Evolutionary conservation across 371 early-diverging fungal species (phyloP), one percentile per base, ranked within the genome.

Genomic region (Mucor velutinosus): DNA sequence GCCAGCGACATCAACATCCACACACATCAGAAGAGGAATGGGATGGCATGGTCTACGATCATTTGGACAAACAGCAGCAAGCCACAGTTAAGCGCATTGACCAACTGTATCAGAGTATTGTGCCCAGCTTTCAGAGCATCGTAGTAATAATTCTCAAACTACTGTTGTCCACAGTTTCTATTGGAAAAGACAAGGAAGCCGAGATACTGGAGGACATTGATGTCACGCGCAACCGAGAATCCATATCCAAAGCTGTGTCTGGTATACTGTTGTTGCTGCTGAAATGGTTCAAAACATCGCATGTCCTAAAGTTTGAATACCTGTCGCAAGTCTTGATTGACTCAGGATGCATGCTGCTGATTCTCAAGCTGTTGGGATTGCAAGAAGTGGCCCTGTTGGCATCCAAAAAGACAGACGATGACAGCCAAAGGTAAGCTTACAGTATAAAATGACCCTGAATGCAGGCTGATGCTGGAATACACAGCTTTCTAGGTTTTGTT

Each of bases 321-420:
- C 68, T 93, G 3, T 88, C 89, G 7, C 93, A 92, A 66, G 79
- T 91, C 0, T 75, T 95, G 53, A 86, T 93, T 29, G 95, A 95
- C 72, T 92, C 92, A 33, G 94, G 93, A 45, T 90, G 93, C 59
- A 81, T 93, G 30, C 80, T 95, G 12, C 73, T 95, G 29, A 88
- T 94, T 25, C 78, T 95, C 32, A 94, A 93, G 67, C 85, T 95
- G 71, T 81, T 94, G 56, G 93, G 92, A 2, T 81, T 93, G 37
- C 92, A 92, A 66, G 92, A 92, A 73, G 80, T 88, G 29, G 79
- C 86, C 0, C 69, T 74, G 3, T 70, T 87, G 7, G 81, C 85
- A 4, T 74, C 81, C 7, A 80, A 82, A 29, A 77, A 85, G 69
- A 87, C 89, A 15, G 91, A 93, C 55, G 79, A 89, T 5, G 83